Percentiles rank a stretch among this genome's conserved stretches.
Conservation (phyloP, 192 early-diverging fungal species). For the Radiomyces spectabilis region DNA sequence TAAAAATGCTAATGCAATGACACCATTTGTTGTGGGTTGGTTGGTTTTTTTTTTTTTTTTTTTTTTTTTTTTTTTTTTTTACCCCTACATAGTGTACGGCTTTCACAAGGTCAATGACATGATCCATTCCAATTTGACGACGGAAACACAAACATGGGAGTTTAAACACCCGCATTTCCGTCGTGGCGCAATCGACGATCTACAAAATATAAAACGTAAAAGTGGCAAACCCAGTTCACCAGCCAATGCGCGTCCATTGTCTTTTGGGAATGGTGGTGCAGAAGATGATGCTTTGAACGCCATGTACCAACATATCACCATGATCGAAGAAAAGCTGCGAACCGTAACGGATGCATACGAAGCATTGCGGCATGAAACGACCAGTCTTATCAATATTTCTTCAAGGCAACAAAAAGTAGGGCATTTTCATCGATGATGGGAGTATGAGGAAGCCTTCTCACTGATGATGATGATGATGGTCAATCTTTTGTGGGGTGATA, state of each 20-base stretch:
- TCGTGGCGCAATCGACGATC: constrained; percentile 41
- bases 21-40: too few relatives aligned
- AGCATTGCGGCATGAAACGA: background rate
- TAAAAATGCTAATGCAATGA: background rate
- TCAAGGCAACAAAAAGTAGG: constrained; percentile 17
- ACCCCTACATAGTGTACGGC: constrained; percentile 47
- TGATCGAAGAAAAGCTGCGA: constrained; percentile 14
- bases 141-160: constrained; percentile 76
- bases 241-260: background rate
- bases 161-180: constrained; percentile 84
- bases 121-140: constrained; percentile 44
- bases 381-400: background rate
- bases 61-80: background rate
- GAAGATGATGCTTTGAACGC: background rate
- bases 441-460: background rate
- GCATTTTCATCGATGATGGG: background rate
- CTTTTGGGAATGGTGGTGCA: too few relatives aligned
- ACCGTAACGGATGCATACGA: constrained; percentile 7
- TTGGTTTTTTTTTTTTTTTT: constrained; percentile 1
- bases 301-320: constrained; percentile 9
- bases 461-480: too few relatives aligned
- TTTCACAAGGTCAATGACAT: constrained; percentile 48
- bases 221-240: constrained; percentile 18
- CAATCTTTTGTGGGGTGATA: background rate
- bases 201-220: constrained; percentile 38